Evolutionary conservation across 2,329 filamentous ascomycete species (phyloP).

Genomic region (Chrysoporthe puriensis): DNA sequence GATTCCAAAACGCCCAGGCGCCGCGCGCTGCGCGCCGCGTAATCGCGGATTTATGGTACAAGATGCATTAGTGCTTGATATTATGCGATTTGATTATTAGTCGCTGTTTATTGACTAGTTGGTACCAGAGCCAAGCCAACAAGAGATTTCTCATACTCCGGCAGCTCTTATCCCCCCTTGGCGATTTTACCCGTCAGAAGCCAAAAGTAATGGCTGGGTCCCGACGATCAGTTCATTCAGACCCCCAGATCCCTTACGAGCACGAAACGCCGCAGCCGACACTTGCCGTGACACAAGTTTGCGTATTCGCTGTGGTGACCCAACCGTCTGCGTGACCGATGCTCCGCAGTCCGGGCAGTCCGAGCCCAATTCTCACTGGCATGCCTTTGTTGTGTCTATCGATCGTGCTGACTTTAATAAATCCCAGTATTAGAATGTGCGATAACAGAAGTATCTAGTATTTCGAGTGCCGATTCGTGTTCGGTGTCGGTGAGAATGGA

Average conservation of each 20-base stretch:
- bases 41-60: neutral
- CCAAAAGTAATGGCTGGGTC: neutral
- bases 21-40: constrained; percentile 14
- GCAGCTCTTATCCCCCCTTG: neutral
- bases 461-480: constrained; percentile 47
- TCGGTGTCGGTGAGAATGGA: constrained; percentile 50
- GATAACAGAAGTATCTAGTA: constrained; percentile 40
- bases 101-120: constrained; percentile 5
- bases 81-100: constrained; percentile 8
- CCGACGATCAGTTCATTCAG: neutral
- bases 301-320: neutral
- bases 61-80: constrained; percentile 9
- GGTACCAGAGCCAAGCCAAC: neutral
- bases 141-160: neutral
- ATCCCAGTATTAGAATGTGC: constrained; percentile 10
- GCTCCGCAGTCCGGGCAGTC: neutral
- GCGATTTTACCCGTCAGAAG: constrained; percentile 1
- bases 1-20: neutral
- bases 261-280: neutral
- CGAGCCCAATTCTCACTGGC: neutral
- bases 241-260: neutral
- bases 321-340: neutral
- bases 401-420: neutral
- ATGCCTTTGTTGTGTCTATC: neutral
- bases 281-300: constrained; percentile 1